Evolutionary conservation across 1,284 basidiomycete genomes (phyloP), one percentile per base, ranked within the genome.

Genomic region (Baeospora myosura): DNA sequence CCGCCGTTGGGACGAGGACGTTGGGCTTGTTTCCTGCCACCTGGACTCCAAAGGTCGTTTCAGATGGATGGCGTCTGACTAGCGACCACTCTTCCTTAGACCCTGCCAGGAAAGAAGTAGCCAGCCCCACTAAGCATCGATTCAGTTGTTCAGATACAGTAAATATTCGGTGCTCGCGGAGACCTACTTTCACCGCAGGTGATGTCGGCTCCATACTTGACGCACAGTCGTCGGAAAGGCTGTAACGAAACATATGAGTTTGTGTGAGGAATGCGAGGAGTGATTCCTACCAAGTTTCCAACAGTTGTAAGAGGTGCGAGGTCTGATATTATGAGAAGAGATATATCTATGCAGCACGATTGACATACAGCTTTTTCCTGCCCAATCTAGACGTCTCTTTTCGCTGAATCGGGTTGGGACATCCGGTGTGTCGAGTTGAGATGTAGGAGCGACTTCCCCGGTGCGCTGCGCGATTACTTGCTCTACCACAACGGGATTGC

Each of bases 301-400:
- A 95, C 92, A 0, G 94, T 98, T 0, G 95, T 98, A 7, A 98
- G 66, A 0, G 95, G 94, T 0, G 94, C 94, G 1, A 96, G 77
- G 64, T 98, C 85, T 88, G 23, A 29, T 26, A n/a, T 33, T 18
- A 41, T 48, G 47, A 41, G 11, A 40, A 26, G 40, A 5, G 48
- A 6, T 11, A 30, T 3, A 26, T 24, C 12, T 14, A 25, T 14
- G 8, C 26, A 29, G 42, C n/a, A 3, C 28, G 10, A 21, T 23
- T 42, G 25, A 62, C 81, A 43, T 56, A 87, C 86, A 98, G 1
- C 89, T 86, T 60, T 91, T 89, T 7, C 87, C 88, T 7, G 71
- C 67, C 91, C 93, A 98, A 53, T 89, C 65, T 17, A 98, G 62
- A 21, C 89, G 69, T 57, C 81, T 88, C 70, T 97, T 98, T 65